phyloP scores from a whole-genome alignment of 2,329 filamentous ascomycete species.

The Chrysosporium queenslandicum region DNA sequence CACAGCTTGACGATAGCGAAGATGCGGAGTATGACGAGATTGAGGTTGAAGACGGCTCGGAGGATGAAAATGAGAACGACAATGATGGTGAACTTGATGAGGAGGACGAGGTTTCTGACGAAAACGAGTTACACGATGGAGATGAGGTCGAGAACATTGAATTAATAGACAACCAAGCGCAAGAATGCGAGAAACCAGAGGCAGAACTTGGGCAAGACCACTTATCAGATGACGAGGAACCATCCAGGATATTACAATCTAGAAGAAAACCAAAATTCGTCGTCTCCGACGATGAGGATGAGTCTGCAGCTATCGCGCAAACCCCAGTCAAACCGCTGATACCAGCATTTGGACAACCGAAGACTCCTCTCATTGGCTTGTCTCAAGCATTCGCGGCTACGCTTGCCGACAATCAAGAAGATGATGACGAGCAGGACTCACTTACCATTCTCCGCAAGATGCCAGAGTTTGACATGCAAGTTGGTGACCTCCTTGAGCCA shows the following conservation, averaged over 20 bases:
- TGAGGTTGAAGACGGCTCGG: slow-evolving; percentile 30
- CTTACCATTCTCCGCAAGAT: slow-evolving; percentile 42
- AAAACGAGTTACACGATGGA: slow-evolving; percentile 15
- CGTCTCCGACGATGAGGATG: slow-evolving; percentile 58
- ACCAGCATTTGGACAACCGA: slow-evolving; percentile 51
- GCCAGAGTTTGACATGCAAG: slow-evolving; percentile 48
- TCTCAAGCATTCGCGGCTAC: slow-evolving; percentile 89
- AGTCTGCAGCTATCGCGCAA: slow-evolving; percentile 17
- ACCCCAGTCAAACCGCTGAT: slow-evolving; percentile 47
- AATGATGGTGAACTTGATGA: slow-evolving; percentile 19
- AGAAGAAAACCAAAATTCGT: slow-evolving; percentile 47
- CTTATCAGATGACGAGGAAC: slow-evolving; percentile 36
- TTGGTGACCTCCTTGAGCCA: slow-evolving; percentile 49
- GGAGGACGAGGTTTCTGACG: slow-evolving; percentile 20
- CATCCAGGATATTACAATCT: slow-evolving; percentile 28
- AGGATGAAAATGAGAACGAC: slow-evolving; percentile 26
- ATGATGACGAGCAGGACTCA: slow-evolving; percentile 39
- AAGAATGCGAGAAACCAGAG: slow-evolving; percentile 28
- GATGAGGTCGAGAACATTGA: neutral
- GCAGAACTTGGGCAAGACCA: slow-evolving; percentile 24
- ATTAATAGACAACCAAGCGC: slow-evolving; percentile 34
- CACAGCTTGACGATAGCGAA: slow-evolving; percentile 31
- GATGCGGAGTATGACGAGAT: slow-evolving; percentile 42
- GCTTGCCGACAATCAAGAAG: slow-evolving; percentile 55
- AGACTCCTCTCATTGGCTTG: slow-evolving; percentile 50